phyloP scores from a whole-genome alignment of 345 rosid species.

The Eucalyptus albens region DNA sequence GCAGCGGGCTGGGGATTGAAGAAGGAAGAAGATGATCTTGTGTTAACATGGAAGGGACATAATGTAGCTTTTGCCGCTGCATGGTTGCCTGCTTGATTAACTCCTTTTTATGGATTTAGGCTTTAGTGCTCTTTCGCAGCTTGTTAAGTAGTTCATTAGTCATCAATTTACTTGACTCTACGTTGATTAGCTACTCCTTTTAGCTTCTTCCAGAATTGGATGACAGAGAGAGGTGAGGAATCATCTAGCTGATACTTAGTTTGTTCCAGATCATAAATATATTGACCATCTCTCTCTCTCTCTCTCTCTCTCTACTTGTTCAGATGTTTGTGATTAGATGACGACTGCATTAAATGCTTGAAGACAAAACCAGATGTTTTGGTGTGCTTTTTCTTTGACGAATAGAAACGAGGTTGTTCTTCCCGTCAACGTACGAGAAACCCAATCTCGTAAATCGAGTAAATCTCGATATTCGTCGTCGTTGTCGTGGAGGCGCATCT shows the following conservation, averaged over 20 bases:
- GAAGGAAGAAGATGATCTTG: slow-evolving; percentile 72
- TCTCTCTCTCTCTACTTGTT: not conserved
- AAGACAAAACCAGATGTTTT: not conserved
- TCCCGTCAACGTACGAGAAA: not conserved
- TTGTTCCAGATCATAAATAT: not conserved
- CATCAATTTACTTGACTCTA: not conserved
- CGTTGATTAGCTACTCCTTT: not conserved
- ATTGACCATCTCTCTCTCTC: not conserved
- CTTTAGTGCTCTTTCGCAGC: not conserved
- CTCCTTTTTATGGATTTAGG: not conserved
- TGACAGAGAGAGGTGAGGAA: not conserved
- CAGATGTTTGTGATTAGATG: not conserved
- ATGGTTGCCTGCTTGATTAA: slow-evolving; percentile 47
- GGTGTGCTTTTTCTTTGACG: not conserved
- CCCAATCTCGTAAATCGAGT: not conserved
- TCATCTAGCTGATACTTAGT: not conserved
- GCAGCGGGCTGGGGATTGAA: slow-evolving; percentile 92
- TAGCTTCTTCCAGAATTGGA: not conserved
- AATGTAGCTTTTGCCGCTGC: slow-evolving; percentile 85
- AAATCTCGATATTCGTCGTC: not conserved
- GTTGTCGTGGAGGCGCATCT: not conserved
- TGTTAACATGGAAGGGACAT: slow-evolving; percentile 94
- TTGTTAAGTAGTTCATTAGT: not conserved
- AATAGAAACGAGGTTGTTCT: not conserved
- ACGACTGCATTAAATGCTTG: not conserved